Evolutionary conservation across 768 basidiomycete genomes (phyloP).

Genomic region (Mycena pura): DNA sequence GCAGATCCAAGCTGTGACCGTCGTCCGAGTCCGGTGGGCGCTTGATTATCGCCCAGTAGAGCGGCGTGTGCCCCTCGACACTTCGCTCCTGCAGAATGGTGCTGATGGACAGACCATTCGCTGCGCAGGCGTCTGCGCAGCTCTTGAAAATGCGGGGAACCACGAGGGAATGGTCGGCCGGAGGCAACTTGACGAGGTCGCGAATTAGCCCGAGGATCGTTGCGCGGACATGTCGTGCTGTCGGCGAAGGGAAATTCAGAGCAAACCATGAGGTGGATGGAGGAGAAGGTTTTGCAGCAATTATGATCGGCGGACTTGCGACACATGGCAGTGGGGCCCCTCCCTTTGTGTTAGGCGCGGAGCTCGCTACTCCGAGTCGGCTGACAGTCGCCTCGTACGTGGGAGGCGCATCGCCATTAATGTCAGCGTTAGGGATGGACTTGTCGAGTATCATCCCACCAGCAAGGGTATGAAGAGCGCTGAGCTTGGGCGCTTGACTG

Average conservation of each 20-base stretch:
- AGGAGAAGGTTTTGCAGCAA: background rate
- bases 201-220: conserved; percentile 48
- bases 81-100: conserved; percentile 51
- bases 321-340: background rate
- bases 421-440: background rate
- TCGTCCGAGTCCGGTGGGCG: conserved; percentile 30
- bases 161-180: conserved; percentile 19
- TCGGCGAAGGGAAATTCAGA: too few species aligned
- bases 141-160: conserved; percentile 45
- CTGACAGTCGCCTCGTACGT: background rate
- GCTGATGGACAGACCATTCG: conserved; percentile 46
- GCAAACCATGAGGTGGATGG: conserved; percentile 1
- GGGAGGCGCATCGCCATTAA: background rate
- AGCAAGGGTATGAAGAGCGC: background rate
- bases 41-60: conserved; percentile 63
- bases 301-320: background rate
- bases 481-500: background rate
- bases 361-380: background rate
- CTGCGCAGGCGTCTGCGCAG: conserved; percentile 52
- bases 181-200: conserved; percentile 42
- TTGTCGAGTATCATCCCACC: conserved; percentile 7
- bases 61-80: conserved; percentile 54
- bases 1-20: conserved; percentile 30
- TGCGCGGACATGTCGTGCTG: too few species aligned
- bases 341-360: background rate